These are phyloP conservation scores for Trichoderma gracile DNA, from an alignment of 2,329 filamentous ascomycete species.

Conservation along the genomic window DNA sequence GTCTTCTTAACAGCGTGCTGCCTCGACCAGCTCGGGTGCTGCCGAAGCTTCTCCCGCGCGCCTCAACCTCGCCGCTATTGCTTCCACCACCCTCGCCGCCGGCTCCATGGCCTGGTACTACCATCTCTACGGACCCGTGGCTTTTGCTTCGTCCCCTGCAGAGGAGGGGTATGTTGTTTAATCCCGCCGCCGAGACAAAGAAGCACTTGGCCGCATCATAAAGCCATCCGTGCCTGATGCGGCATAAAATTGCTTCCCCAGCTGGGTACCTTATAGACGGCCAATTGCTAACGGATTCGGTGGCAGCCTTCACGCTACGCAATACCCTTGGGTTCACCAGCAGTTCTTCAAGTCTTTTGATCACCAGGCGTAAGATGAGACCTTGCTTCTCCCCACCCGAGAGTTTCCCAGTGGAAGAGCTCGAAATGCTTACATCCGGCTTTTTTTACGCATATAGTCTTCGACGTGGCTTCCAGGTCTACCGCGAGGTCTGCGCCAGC, in stretches of 20 bases:
- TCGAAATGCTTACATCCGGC: constrained; percentile 6
- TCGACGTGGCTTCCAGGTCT: constrained; percentile 98
- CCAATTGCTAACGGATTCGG: constrained; percentile 34
- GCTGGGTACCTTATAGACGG: constrained; percentile 27
- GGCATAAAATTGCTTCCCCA: constrained; percentile 38
- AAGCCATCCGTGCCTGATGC: constrained; percentile 31
- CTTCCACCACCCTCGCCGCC: constrained; percentile 81
- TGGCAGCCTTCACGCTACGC: constrained; percentile 79
- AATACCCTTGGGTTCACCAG: constrained; percentile 94
- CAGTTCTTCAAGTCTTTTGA: constrained; percentile 96
- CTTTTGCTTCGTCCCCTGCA: constrained; percentile 85
- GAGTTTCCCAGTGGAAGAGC: background rate
- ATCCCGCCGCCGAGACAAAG: background rate
- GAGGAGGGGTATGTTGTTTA: constrained; percentile 88
- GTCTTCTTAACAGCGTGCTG: constrained; percentile 53
- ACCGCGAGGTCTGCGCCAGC: constrained; percentile 95
- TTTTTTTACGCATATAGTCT: constrained; percentile 58
- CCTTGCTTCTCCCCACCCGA: background rate
- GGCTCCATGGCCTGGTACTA: constrained; percentile 97
- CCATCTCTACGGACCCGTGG: constrained; percentile 87
- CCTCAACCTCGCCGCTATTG: constrained; percentile 82
- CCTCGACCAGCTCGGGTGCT: constrained; percentile 74
- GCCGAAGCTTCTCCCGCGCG: constrained; percentile 71
- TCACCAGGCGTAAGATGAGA: constrained; percentile 79
- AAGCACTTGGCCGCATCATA: background rate